Percentiles rank a stretch among this genome's conserved stretches.
Evolutionary conservation across 2,329 filamentous ascomycete species (phyloP).

Genomic region (Fusarium bulbicola): DNA sequence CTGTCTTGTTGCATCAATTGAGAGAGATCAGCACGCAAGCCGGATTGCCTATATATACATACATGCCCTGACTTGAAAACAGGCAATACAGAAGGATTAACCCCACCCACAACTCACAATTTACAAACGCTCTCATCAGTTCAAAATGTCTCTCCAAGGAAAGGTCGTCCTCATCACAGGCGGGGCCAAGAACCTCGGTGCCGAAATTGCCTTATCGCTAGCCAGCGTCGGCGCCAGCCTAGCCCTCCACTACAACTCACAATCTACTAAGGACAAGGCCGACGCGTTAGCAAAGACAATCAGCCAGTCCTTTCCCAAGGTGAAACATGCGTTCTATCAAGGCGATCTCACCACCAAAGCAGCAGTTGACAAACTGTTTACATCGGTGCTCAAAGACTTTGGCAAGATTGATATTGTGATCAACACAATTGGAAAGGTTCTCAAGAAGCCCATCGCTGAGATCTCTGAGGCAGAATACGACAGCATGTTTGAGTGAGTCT

Average conservation of each 20-base stretch:
- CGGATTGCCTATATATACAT: not conserved
- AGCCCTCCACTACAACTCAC: not conserved
- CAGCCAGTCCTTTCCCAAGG: not conserved
- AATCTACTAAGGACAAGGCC: not conserved
- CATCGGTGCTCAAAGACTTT: not conserved
- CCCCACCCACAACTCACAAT: accelerated
- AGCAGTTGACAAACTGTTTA: not conserved
- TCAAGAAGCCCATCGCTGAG: not conserved
- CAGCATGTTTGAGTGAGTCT: not conserved
- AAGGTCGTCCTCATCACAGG: not conserved
- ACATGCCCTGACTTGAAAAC: not conserved
- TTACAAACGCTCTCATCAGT: accelerated
- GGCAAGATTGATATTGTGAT: not conserved
- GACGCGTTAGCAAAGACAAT: not conserved
- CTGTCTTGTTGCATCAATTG: not conserved
- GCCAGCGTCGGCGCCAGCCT: not conserved
- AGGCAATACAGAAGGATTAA: accelerated
- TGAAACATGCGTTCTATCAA: not conserved
- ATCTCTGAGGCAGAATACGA: not conserved
- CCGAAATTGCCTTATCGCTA: not conserved
- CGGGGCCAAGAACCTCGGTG: not conserved
- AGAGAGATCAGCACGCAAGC: not conserved
- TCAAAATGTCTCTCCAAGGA: not conserved
- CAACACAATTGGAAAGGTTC: not conserved
- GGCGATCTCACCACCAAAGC: not conserved